Conservation (phyloP, 176 grass and related monocot genomes). For the Thalia dealbata region DNA sequence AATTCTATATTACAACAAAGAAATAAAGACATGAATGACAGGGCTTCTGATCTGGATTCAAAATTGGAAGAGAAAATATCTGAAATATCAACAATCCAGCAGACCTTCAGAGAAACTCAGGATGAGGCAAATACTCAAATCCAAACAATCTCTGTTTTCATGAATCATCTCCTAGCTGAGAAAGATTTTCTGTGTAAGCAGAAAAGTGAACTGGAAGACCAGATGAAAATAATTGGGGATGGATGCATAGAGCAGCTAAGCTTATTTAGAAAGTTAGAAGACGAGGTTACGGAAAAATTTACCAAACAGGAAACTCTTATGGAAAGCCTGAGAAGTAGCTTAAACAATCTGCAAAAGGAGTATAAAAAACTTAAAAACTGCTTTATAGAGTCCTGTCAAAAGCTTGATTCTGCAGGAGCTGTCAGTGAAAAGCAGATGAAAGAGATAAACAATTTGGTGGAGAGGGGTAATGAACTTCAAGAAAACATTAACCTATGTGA, state of each 20-base stretch:
- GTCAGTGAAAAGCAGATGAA: conserved; percentile 31
- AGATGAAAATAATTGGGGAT: conserved; percentile 41
- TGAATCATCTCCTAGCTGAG: conserved; percentile 29
- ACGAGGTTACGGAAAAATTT: conserved; percentile 40
- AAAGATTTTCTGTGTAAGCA: conserved; percentile 34
- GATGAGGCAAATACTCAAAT: conserved; percentile 30
- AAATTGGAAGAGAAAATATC: conserved; percentile 23
- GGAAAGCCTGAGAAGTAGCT: conserved; percentile 20
- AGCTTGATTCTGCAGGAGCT: conserved; percentile 32
- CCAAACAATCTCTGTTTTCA: conserved; percentile 26
- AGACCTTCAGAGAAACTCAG: conserved; percentile 26
- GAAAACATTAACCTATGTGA: conserved; percentile 31
- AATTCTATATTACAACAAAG: conserved; percentile 30
- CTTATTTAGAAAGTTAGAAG: conserved; percentile 40
- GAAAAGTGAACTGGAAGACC: conserved; percentile 37
- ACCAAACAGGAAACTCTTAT: conserved; percentile 30
- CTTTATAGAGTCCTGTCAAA: conserved; percentile 31
- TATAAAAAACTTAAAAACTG: conserved; percentile 38
- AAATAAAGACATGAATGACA: conserved; percentile 25
- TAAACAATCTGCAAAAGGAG: conserved; percentile 17
- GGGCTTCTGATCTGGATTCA: conserved; percentile 28
- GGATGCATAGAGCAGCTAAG: conserved; percentile 29
- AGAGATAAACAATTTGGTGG: conserved; percentile 28
- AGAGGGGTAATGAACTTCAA: conserved; percentile 19
- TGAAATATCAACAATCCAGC: conserved; percentile 23